Base-by-base conservation (phyloP, 305 asterid species). In the Plantago coronopus region DNA sequence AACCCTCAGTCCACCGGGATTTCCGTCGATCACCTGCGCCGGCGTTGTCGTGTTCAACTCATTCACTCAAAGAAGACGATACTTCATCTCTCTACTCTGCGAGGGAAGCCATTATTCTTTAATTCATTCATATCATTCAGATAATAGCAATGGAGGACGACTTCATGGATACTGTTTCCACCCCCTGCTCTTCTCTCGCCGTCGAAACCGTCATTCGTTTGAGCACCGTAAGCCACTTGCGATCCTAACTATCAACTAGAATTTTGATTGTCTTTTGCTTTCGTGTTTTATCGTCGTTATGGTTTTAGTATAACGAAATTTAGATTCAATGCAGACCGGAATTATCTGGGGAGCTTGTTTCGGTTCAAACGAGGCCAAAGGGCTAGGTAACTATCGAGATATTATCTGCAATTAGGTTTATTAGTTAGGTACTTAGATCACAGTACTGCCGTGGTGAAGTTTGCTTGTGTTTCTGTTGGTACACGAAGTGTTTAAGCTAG, bases 111-210 rank as follows among this genome's bases (percentile, higher is more conserved):
- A n/a, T n/a, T n/a, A n/a, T n/a, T n/a, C n/a, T n/a, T n/a, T n/a
- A n/a, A n/a, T 27, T 27, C 5, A 5, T 5, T 27, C 31, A 27
- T 5, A 27, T 34, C 40, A 0, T 2, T 34, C 40, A 34, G 40
- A 5, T 34, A 46, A n/a, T 19, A 31, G 11, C 0, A 37, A 81
- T 84, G 94, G 83, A 79, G 69, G 82, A 68, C 49, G 78, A 70
- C 22, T 58, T 68, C 14, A 56, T 60, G 57, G 83, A 71, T 59
- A 75, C 74, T 2, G 45, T 67, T 18, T 78, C 74, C 2, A 48
- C 65, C 20, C 88, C 97, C 7, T 89, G 97, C 59, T 84, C 97
- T 69, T 73, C 95, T 55, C 25, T 78, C 40, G 94, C 97, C 61
- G 93, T 89, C 59, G 88, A 87, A 59, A 68, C 85, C 46, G 78